phyloP scores from a whole-genome alignment of 148 eudicot genomes.

The Camellia lanceoleosa region DNA sequence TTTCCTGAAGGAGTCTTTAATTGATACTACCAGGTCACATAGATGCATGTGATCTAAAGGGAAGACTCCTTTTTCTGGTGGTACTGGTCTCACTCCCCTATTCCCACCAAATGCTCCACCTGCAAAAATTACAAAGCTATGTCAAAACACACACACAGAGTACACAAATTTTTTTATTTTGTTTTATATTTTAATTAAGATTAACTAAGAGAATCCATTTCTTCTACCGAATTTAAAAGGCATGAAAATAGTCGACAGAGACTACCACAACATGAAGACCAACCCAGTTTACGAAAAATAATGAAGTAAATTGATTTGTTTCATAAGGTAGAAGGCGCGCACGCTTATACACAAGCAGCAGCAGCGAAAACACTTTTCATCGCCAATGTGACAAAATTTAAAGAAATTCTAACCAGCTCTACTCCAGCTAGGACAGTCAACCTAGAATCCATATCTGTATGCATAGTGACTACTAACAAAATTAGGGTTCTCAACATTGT shows the following conservation, averaged over 20 bases:
- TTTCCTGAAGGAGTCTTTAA: background rate
- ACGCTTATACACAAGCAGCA: too few relatives aligned
- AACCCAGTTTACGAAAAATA: background rate
- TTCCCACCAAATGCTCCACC: slow-evolving; percentile 95
- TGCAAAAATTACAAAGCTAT: slow-evolving; percentile 12
- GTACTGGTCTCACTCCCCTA: slow-evolving; percentile 85
- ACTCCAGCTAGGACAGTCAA: background rate
- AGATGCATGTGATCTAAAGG: slow-evolving; percentile 94
- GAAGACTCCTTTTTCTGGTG: slow-evolving; percentile 98
- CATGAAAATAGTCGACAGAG: background rate
- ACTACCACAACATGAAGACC: background rate
- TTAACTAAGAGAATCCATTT: background rate
- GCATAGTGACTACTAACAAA: background rate
- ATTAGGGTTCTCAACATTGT: too few relatives aligned
- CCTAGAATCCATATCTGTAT: background rate
- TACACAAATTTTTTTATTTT: background rate
- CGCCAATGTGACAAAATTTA: too few relatives aligned
- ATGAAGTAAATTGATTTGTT: background rate
- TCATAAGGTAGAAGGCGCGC: too few relatives aligned
- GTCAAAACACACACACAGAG: background rate
- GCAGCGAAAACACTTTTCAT: too few relatives aligned
- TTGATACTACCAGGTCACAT: slow-evolving; percentile 67
- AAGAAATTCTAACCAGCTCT: background rate
- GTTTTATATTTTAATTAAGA: too few relatives aligned
- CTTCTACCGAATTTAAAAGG: background rate